Evolutionary conservation across 306 rosid genomes (phyloP), one percentile per base, ranked within the genome.

Genomic region (Carpinus viminea): DNA sequence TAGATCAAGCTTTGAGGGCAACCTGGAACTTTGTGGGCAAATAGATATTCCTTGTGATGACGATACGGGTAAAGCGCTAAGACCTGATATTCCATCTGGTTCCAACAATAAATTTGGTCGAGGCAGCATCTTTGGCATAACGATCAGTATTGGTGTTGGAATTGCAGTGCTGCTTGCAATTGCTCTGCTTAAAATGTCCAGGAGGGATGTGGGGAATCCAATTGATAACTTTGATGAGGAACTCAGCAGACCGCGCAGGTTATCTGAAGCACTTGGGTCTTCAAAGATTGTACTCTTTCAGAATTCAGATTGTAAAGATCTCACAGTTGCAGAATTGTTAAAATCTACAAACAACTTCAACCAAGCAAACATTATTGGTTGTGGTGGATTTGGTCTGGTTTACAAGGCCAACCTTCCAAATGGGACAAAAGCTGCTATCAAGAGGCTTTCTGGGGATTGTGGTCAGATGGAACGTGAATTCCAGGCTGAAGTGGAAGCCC

Each of bases 391-490:
- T 73, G 97, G 97, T 79, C 87, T 92, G 81, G 97, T 92, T 69
- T 92, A 92, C 86, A 92, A 90, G 85, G 97, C 97, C 71, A 78
- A 77, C 86, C 83, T 92, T 84, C 93, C 94, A 5, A 81, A 88
- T 65, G 93, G 97, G 72, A 79, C 86, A 21, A 90, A 88, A 81
- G 94, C 87, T 28, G 97, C 97, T 6, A 46, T 92, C 78, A 92
- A 92, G 84, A 88, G 93, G 83, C 94, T 92, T 70, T 90, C 94
- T 1, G 94, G 97, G 38, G 97, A 92, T 73, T 92, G 94, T 60
- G 94, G 97, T 74, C 94, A 90, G 80, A 88, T 92, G 93, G 97
- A 92, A 51, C 91, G 93, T 0, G 97, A 92, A 76, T 92, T 92
- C 54, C 94, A 90, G 66, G 97, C 97, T 61, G 94, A 92, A 84